Base-by-base conservation (phyloP, 2,329 filamentous ascomycete species). In the Xylaria sp. region DNA sequence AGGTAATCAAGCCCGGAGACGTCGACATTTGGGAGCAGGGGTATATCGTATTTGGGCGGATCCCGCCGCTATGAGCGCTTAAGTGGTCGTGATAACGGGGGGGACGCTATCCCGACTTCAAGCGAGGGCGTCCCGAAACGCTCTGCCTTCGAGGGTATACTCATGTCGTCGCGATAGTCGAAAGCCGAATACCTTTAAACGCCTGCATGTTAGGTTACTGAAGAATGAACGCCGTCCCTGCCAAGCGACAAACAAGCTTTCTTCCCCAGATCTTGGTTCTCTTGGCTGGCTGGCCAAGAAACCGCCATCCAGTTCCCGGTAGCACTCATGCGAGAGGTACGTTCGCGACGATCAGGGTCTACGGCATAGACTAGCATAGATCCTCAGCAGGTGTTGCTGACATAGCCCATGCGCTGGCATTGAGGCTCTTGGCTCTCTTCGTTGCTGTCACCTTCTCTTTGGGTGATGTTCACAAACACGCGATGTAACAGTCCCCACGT, bases 181-280 rank as follows among this genome's bases (percentile, higher is more conserved):
- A 25, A n/a, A 29, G 17, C 25, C n/a, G 27, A 15, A 44, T 29
- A 27, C 15, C 25, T 17, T 9, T 46, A 29, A 17, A 11, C 15
- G 15, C 29, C 15, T 48, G 21, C 5, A n/a, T 10, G 6, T 15
- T 19, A 5, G 37, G 54, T 44, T 21, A 44, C 13, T 15, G 4
- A 33, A 19, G 19, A 41, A 49, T n/a, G 41, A 37, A 48, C 19
- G 7, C 23, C 21, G 60, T 58, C 19, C 56, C 60, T 63, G 56
- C 56, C 51, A 56, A 63, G 60, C 11, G 41, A 56, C n/a, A 21
- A 60, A 60, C 47, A 63, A 63, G 60, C 60, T 63, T 63, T 58
- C 31, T 25, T 10, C 51, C 54, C 55, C 51, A 41, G 55, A 44
- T 43, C 49, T 58, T 44, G 48, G 19, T 44, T 38, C 19, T 47